A percentile compares a stretch with the other conserved stretches of the same genome.
These are phyloP conservation scores for Fusarium pininemorale DNA, from an alignment of 2,329 filamentous ascomycete genomes.

Conservation along the genomic window DNA sequence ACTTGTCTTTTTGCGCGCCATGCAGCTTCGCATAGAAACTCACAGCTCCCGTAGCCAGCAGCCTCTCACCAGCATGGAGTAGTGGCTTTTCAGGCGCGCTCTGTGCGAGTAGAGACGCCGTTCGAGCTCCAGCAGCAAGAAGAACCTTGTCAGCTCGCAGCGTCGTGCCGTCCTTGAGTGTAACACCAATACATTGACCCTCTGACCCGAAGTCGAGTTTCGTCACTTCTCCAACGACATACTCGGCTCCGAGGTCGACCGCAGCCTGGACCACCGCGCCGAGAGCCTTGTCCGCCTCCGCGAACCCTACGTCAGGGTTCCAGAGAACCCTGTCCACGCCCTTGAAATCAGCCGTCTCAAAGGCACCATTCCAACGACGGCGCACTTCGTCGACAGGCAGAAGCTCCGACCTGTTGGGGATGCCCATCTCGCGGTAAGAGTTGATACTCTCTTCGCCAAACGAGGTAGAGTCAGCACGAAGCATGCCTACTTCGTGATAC, in stretches of 20 bases:
- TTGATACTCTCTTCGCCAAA: slow-evolving; percentile 57
- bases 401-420: slow-evolving; percentile 52
- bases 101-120: slow-evolving; percentile 61
- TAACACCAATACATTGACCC: slow-evolving; percentile 60
- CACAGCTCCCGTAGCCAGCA: slow-evolving; percentile 65
- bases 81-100: slow-evolving; percentile 58
- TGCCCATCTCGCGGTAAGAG: slow-evolving; percentile 47
- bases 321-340: slow-evolving; percentile 64
- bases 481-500: slow-evolving; percentile 69
- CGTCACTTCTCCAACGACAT: slow-evolving; percentile 60
- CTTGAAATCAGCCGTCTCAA: slow-evolving; percentile 65
- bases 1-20: slow-evolving; percentile 57
- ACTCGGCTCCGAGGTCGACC: slow-evolving; percentile 63
- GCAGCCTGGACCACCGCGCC: slow-evolving; percentile 62
- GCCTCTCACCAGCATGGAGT: slow-evolving; percentile 61
- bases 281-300: slow-evolving; percentile 65
- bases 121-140: slow-evolving; percentile 66
- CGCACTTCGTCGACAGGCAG: slow-evolving; percentile 62
- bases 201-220: slow-evolving; percentile 56
- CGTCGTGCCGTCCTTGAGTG: slow-evolving; percentile 55
- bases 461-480: slow-evolving; percentile 51
- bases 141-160: slow-evolving; percentile 63
- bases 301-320: slow-evolving; percentile 69
- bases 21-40: slow-evolving; percentile 53
- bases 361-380: slow-evolving; percentile 64